Conservation (phyloP, 176 grass and related monocot species). For the Aegilops sharonensis region DNA sequence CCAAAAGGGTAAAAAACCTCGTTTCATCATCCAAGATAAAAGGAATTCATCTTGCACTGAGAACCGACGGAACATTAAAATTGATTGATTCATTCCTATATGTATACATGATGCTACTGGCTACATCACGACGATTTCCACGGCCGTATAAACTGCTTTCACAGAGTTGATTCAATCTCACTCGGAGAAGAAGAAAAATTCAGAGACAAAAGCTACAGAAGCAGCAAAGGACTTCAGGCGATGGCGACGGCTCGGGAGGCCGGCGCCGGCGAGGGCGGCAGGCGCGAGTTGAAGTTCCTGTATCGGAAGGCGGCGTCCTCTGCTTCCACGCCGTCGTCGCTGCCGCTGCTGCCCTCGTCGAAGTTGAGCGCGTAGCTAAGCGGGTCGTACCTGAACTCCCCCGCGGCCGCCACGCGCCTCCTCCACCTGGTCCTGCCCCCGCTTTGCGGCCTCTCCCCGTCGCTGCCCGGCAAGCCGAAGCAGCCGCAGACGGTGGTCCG, state of each 20-base stretch:
- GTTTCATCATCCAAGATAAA: no score
- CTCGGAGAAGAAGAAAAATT: not conserved
- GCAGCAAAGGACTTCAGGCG: not conserved
- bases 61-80: not conserved
- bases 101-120: not conserved
- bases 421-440: no score
- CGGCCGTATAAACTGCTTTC: not conserved
- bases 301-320: not conserved
- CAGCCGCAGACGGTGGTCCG: conserved; percentile 64
- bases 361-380: conserved; percentile 94
- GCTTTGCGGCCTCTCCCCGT: no score
- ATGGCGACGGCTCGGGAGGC: not conserved
- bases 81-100: not conserved
- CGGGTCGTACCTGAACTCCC: conserved; percentile 66
- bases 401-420: conserved; percentile 10
- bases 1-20: no score
- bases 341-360: conserved; percentile 48
- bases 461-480: conserved; percentile 38
- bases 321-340: not conserved
- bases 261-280: no score
- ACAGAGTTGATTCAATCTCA: not conserved
- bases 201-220: no score
- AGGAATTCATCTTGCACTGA: not conserved
- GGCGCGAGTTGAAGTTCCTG: no score
- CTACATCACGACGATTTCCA: not conserved